phyloP scores from a whole-genome alignment of 306 rosid genomes.

The Acacia crassicarpa region DNA sequence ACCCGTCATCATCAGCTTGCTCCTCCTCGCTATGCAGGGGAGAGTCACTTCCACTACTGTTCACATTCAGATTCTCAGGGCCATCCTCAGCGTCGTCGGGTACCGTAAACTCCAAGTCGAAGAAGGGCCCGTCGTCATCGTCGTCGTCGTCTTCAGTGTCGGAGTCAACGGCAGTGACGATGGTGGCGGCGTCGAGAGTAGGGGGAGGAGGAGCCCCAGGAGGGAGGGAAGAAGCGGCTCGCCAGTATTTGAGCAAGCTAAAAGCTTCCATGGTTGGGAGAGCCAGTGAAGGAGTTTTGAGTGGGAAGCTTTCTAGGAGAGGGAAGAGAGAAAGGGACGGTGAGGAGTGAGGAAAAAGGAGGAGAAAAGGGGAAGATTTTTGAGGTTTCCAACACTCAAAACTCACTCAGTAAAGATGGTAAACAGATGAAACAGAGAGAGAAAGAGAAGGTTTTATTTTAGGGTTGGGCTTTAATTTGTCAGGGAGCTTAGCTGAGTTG shows the following conservation, averaged over 20 bases:
- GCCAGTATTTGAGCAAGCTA: slow-evolving; percentile 92
- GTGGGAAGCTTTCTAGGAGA: slow-evolving; percentile 22
- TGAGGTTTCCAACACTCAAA: slow-evolving; percentile 31
- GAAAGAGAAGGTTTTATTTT: neutral
- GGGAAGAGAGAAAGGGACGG: neutral
- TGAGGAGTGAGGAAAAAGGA: neutral
- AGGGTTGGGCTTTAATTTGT: slow-evolving; percentile 32
- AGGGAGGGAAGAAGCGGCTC: slow-evolving; percentile 46
- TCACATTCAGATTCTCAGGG: slow-evolving; percentile 18
- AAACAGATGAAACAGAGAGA: neutral
- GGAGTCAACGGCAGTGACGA: slow-evolving; percentile 41
- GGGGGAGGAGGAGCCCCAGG: neutral
- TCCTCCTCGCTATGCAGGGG: slow-evolving; percentile 6
- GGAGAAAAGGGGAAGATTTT: slow-evolving; percentile 22
- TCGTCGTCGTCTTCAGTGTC: slow-evolving; percentile 31
- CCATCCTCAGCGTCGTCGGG: slow-evolving; percentile 54
- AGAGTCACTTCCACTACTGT: neutral
- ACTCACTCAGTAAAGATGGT: slow-evolving; percentile 7
- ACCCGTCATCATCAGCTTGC: slow-evolving; percentile 30
- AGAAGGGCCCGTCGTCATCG: slow-evolving; percentile 84
- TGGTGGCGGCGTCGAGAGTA: slow-evolving; percentile 23
- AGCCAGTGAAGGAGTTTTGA: slow-evolving; percentile 57
- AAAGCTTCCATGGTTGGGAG: slow-evolving; percentile 99
- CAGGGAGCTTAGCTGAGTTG: slow-evolving; percentile 33
- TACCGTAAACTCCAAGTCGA: slow-evolving; percentile 79